A percentile compares a stretch with the other conserved stretches of the same genome.
phyloP scores from a whole-genome alignment of 2,329 filamentous ascomycete genomes.

The Aureobasidium leucospermi region DNA sequence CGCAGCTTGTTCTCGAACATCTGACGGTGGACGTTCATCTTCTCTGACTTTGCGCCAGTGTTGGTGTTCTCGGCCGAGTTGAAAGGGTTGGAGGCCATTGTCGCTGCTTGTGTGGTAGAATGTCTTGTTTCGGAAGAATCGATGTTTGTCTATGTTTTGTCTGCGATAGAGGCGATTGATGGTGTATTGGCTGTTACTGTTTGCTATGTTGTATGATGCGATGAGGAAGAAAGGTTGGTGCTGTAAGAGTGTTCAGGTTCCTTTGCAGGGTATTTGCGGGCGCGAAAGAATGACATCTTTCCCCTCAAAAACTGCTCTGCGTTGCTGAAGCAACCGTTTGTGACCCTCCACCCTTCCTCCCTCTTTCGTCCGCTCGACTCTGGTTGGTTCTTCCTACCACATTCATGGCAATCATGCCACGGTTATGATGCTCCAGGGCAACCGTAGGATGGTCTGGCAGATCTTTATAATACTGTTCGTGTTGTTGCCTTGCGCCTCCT shows the following conservation, averaged over 20 bases:
- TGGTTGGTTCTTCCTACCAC: too few relatives aligned
- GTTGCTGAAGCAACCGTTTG: constrained; percentile 1
- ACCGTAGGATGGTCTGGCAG: not conserved
- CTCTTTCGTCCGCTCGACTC: not conserved
- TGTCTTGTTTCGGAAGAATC: not conserved
- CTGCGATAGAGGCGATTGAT: not conserved
- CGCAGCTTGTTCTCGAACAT: constrained; percentile 46
- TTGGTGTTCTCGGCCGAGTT: constrained; percentile 18
- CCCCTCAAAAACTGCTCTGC: constrained; percentile 10
- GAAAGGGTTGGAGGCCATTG: constrained; percentile 13
- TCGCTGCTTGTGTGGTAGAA: not conserved
- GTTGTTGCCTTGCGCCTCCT: not conserved
- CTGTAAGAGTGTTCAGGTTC: not conserved
- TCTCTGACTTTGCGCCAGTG: constrained; percentile 29
- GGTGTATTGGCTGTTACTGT: not conserved
- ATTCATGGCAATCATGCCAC: not conserved
- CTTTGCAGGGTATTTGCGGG: not conserved
- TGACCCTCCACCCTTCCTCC: not conserved
- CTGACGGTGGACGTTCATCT: constrained; percentile 70
- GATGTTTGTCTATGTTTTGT: not conserved
- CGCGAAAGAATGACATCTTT: constrained; percentile 6
- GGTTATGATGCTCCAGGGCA: not conserved
- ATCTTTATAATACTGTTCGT: not conserved
- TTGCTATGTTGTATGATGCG: not conserved
- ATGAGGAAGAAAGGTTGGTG: not conserved